phyloP scores from a whole-genome alignment of 2,329 filamentous ascomycete genomes.

The Colletotrichum liaoningense region DNA sequence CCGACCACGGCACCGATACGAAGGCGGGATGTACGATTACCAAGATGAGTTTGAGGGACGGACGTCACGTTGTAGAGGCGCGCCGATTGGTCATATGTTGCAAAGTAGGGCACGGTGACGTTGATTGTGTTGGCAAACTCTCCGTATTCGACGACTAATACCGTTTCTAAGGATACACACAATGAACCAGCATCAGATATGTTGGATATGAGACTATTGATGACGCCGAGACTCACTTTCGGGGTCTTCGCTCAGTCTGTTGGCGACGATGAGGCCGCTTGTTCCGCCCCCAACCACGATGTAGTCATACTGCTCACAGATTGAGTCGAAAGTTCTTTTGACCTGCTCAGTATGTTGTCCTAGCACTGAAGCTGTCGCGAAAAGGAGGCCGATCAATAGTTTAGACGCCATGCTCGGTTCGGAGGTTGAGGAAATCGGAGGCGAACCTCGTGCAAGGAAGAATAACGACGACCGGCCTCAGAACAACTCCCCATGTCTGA shows the following conservation, averaged over 20 bases:
- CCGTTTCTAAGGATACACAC: conserved; percentile 31
- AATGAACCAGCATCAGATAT: no score
- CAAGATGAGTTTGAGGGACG: conserved; percentile 41
- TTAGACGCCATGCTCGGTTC: neutral
- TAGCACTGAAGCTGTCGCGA: neutral
- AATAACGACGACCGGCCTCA: neutral
- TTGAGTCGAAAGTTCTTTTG: neutral
- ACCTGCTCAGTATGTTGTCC: neutral
- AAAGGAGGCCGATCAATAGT: neutral
- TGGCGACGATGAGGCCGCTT: conserved; percentile 49
- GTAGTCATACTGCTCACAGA: conserved; percentile 42
- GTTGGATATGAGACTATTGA: accelerated
- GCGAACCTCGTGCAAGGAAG: neutral
- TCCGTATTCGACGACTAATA: conserved; percentile 44
- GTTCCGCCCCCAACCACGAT: conserved; percentile 49
- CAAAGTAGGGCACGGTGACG: conserved; percentile 39
- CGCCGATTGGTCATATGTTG: conserved; percentile 30
- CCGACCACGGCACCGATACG: conserved; percentile 43
- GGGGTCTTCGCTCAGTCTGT: conserved; percentile 49
- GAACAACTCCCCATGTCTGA: neutral
- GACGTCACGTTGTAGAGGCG: conserved; percentile 36
- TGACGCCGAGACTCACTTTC: conserved; percentile 25
- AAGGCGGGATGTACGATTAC: conserved; percentile 37
- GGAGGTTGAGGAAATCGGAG: no score
- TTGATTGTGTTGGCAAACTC: conserved; percentile 41